Conservation (phyloP, 2,329 filamentous ascomycete genomes). For the Neoscytalidium dimidiatum region DNA sequence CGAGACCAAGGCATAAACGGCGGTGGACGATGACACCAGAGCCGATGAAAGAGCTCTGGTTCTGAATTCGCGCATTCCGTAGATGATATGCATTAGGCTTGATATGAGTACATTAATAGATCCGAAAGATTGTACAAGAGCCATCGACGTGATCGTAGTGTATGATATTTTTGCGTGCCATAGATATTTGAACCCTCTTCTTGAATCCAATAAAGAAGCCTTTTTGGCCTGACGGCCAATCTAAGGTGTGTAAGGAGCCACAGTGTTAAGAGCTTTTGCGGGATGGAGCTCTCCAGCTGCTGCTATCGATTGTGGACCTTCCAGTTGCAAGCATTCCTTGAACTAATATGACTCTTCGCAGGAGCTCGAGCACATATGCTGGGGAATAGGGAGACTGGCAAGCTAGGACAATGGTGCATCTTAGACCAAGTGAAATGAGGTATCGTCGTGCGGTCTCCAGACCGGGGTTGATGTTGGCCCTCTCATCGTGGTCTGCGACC, state of each 20-base stretch:
- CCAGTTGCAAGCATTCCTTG: neutral
- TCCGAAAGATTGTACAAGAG: neutral
- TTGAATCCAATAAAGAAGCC: neutral
- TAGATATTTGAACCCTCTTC: no score
- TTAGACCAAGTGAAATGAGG: constrained; percentile 4
- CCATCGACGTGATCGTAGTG: neutral
- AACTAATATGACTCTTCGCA: neutral
- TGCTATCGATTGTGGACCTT: neutral
- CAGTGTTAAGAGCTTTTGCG: neutral
- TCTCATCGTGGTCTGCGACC: neutral
- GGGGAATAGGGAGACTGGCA: constrained; percentile 4
- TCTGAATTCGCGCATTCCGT: neutral
- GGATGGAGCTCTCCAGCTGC: neutral
- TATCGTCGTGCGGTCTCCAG: neutral
- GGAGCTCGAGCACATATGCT: neutral
- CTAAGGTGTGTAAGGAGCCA: neutral
- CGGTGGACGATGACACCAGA: neutral
- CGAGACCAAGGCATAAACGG: neutral
- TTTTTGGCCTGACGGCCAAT: neutral
- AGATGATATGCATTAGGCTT: neutral
- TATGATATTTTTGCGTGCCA: no score
- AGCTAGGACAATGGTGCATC: constrained; percentile 5
- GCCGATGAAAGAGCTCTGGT: neutral
- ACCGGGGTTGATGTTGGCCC: neutral
- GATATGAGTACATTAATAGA: neutral